Base-by-base conservation (phyloP, 352 stramenopile species). In the Globisporangium solare region DNA sequence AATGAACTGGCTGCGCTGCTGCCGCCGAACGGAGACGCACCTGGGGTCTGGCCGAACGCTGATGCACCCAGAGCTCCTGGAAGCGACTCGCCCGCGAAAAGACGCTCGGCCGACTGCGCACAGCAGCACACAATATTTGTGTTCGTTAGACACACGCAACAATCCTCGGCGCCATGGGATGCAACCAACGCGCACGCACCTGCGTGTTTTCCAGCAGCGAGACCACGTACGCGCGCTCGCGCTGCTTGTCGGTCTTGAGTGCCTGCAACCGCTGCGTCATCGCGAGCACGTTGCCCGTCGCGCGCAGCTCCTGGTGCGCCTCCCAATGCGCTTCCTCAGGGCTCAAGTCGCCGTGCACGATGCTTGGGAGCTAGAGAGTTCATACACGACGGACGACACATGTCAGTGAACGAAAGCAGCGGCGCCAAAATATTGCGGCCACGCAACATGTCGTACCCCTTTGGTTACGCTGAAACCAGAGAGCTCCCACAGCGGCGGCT, bases 391-490 rank as follows among this genome's bases (percentile, higher is more conserved):
- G n/a, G n/a, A n/a, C n/a, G n/a, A n/a, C n/a, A n/a, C n/a, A n/a
- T n/a, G n/a, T n/a, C n/a, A n/a, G n/a, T n/a, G n/a, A n/a, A n/a
- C n/a, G n/a, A n/a, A n/a, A n/a, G n/a, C n/a, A n/a, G n/a, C n/a
- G n/a, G n/a, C n/a, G n/a, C n/a, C n/a, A n/a, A n/a, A n/a, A n/a
- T n/a, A n/a, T n/a, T n/a, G 27, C 27, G 17, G 20, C 13, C 35
- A 56, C 8, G 20, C 53, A 54, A 50, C 22, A 59, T 46, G 3
- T 79, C 74, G 42, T 61, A 87, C 76, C 32, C 73, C 80, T 68
- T 88, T 88, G 32, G 74, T 57, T 15, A 90, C 68, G 13, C 68
- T 70, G 49, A 86, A 88, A 11, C 77, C 77, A 21, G 80, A 90
- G n/a, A 86, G 70, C 31, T 71, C 70, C 77, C 78, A 90, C 0